phyloP scores from a whole-genome alignment of 208 protist species.

The Acanthamoeba triangularis region DNA sequence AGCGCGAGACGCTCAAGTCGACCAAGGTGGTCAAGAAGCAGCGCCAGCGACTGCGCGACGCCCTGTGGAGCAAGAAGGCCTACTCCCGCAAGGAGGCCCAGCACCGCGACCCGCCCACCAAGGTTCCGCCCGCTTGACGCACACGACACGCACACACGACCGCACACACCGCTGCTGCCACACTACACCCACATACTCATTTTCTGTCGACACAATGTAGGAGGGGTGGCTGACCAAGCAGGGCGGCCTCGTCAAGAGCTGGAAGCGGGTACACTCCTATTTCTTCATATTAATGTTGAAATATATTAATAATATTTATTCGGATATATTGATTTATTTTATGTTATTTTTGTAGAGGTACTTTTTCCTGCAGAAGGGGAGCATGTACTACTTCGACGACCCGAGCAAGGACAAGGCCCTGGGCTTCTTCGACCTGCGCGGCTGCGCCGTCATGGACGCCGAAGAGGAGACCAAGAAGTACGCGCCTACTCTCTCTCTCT shows the following conservation, averaged over 20 bases:
- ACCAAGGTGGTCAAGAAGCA: slow-evolving; percentile 27
- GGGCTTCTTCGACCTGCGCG: neutral
- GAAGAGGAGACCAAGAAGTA: slow-evolving; percentile 50
- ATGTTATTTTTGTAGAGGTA: neutral
- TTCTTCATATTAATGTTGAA: neutral
- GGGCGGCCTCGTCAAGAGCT: slow-evolving; percentile 63
- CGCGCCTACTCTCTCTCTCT: neutral
- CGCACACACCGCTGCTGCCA: too few relatives aligned
- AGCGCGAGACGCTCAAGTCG: slow-evolving; percentile 3
- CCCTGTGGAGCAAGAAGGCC: slow-evolving; percentile 5
- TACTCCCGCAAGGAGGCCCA: neutral
- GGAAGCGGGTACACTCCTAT: neutral
- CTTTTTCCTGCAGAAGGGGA: slow-evolving; percentile 21
- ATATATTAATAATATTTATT: neutral
- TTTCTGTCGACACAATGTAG: neutral
- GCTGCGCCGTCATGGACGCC: slow-evolving; percentile 35
- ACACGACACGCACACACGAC: too few relatives aligned
- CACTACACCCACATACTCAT: too few relatives aligned
- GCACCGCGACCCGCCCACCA: neutral
- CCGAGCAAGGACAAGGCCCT: slow-evolving; percentile 48
- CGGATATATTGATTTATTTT: neutral
- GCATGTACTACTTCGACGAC: slow-evolving; percentile 37
- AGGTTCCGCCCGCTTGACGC: neutral
- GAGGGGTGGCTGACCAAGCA: slow-evolving; percentile 64
- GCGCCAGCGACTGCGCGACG: neutral